A percentile compares a stretch with the other conserved stretches of the same genome.
Conservation (phyloP, 2,329 filamentous ascomycete genomes). For the Sphaerulina musiva region DNA sequence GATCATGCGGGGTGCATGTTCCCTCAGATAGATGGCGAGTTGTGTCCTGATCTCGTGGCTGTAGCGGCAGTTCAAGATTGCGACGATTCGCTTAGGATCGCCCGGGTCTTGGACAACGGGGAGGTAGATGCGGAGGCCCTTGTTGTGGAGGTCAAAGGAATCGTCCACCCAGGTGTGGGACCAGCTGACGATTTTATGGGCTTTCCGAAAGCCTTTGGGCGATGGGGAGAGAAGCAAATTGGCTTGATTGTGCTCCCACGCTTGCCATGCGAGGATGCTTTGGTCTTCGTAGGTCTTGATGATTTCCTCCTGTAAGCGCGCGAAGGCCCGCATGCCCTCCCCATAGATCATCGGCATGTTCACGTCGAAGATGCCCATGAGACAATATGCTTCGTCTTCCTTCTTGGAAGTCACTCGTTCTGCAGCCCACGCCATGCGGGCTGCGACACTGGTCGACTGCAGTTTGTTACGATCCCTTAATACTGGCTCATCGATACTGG, state of each 20-base stretch:
- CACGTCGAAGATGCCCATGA: slow-evolving; percentile 26
- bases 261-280: slow-evolving; percentile 24
- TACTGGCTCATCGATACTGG: slow-evolving; percentile 27
- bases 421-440: slow-evolving; percentile 22
- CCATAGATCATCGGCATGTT: slow-evolving; percentile 27
- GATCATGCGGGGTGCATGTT: slow-evolving; percentile 15
- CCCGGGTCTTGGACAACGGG: slow-evolving; percentile 10
- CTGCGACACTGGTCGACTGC: slow-evolving; percentile 17
- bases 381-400: slow-evolving; percentile 23
- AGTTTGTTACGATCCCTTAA: slow-evolving; percentile 14
- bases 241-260: slow-evolving; percentile 17
- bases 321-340: slow-evolving; percentile 24
- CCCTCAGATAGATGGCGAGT: slow-evolving; percentile 14
- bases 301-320: slow-evolving; percentile 27
- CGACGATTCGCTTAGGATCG: slow-evolving; percentile 12
- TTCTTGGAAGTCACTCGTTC: slow-evolving; percentile 13
- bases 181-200: slow-evolving; percentile 20
- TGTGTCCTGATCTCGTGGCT: slow-evolving; percentile 9
- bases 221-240: slow-evolving; percentile 18
- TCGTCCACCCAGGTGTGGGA: slow-evolving; percentile 20
- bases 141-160: slow-evolving; percentile 19
- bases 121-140: slow-evolving; percentile 20
- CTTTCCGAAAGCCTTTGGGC: slow-evolving; percentile 17
- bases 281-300: slow-evolving; percentile 24
- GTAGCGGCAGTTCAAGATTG: slow-evolving; percentile 22